Conservation (phyloP, 2,329 filamentous ascomycete genomes). For the Claviceps pazoutovae region DNA sequence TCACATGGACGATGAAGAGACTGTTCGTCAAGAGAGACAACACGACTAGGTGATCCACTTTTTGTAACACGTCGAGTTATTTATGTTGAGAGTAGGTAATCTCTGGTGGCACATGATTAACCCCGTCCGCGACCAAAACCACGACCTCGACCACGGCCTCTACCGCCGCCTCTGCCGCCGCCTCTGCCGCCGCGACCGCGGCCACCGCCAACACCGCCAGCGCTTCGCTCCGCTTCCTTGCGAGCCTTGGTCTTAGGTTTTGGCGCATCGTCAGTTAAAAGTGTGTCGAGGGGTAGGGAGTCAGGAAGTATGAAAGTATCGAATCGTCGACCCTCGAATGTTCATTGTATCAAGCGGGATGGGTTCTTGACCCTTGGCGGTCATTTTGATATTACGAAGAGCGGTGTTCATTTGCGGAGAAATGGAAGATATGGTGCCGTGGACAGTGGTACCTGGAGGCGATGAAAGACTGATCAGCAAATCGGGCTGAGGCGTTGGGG, state of each 20-base stretch:
- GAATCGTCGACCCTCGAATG: constrained; percentile 87
- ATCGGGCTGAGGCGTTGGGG: not conserved
- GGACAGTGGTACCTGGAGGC: constrained; percentile 70
- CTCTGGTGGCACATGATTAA: not conserved
- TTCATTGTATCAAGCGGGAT: constrained; percentile 90
- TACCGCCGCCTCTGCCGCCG: constrained; percentile 29
- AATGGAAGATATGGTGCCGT: constrained; percentile 93
- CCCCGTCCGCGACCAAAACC: constrained; percentile 7
- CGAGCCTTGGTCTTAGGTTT: constrained; percentile 99
- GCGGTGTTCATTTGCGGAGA: constrained; percentile 98
- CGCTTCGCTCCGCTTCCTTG: constrained; percentile 64
- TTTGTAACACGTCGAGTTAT: too few relatives aligned
- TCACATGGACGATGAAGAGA: too few relatives aligned
- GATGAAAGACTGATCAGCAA: not conserved
- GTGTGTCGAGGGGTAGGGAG: constrained; percentile 83
- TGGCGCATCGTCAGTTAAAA: constrained; percentile 89
- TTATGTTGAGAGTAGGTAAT: too few relatives aligned
- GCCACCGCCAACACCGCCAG: constrained; percentile 37
- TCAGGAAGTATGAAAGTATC: constrained; percentile 95
- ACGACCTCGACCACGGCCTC: constrained; percentile 27
- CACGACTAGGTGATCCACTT: too few relatives aligned
- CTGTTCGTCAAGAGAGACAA: too few relatives aligned
- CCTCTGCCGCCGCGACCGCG: constrained; percentile 37
- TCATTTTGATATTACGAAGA: constrained; percentile 94
- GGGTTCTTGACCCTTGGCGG: constrained; percentile 71